These are phyloP conservation scores for Mortierella sp. DNA, from an alignment of 371 early-diverging fungal species.

Conservation along the genomic window DNA sequence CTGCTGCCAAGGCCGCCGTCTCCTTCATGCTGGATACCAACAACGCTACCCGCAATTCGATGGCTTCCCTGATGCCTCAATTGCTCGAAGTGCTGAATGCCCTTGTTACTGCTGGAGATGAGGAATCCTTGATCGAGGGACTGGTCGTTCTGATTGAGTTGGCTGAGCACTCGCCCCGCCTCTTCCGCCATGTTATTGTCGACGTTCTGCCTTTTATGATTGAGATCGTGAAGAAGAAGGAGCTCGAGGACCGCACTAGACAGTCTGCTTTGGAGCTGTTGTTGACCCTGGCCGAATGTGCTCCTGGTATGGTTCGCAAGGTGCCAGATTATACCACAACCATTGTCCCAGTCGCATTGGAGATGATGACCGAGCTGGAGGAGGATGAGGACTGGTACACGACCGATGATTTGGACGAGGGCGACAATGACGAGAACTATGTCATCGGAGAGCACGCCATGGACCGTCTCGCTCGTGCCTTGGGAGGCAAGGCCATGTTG, in stretches of 20 bases:
- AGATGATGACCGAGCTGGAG: slow-evolving; percentile 94
- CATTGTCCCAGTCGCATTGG: slow-evolving; percentile 86
- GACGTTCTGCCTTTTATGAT: slow-evolving; percentile 80
- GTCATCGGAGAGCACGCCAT: slow-evolving; percentile 95
- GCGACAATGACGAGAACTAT: slow-evolving; percentile 88
- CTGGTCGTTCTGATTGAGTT: slow-evolving; percentile 88
- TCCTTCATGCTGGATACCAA: slow-evolving; percentile 81
- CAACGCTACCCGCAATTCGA: slow-evolving; percentile 63
- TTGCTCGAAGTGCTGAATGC: slow-evolving; percentile 76
- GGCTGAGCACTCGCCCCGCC: slow-evolving; percentile 83
- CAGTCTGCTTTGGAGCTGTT: slow-evolving; percentile 92
- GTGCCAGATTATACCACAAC: slow-evolving; percentile 76
- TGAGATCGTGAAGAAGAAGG: slow-evolving; percentile 79
- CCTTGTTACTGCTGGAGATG: slow-evolving; percentile 66
- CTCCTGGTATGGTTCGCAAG: slow-evolving; percentile 90
- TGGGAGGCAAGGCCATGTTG: slow-evolving; percentile 91
- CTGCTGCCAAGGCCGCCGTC: slow-evolving; percentile 88
- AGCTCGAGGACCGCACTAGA: slow-evolving; percentile 76
- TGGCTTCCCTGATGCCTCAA: slow-evolving; percentile 80
- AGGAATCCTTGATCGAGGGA: slow-evolving; percentile 77
- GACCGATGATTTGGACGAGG: slow-evolving; percentile 88
- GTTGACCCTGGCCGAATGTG: slow-evolving; percentile 88
- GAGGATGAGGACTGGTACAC: slow-evolving; percentile 93
- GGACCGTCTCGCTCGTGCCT: slow-evolving; percentile 91
- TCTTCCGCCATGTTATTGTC: slow-evolving; percentile 82